Evolutionary conservation across 2,329 filamentous ascomycete species (phyloP), one percentile per base, ranked within the genome.

Genomic region (Trichoderma lentiforme): DNA sequence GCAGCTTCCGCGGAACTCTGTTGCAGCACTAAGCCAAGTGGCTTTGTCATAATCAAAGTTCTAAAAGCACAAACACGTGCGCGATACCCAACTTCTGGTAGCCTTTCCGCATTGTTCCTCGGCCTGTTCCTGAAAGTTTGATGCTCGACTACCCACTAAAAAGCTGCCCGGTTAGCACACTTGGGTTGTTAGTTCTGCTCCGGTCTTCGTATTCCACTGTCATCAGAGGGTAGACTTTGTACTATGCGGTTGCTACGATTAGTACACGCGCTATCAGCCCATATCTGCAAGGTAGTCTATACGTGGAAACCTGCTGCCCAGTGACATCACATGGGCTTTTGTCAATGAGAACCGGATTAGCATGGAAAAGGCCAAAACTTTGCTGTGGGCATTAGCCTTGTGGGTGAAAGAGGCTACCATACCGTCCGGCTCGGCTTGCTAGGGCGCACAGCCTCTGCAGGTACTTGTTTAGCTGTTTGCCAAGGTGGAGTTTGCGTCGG

Each of bases 111-210:
- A 28, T 63, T 70, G 58, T 65, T 43, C 62, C 70, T 61, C 63
- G 70, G 61, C 56, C 56, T 66, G 70, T 67, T 62, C 70, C 62
- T 67, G 63, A 71, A 71, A 71, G 39, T 67, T 43, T 64, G 58
- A 63, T 57, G 60, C 26, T 71, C 60, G 32, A 34, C 34, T 58
- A 26, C 36, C 68, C 68, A 53, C 68, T 28, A 63, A 70, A 70
- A 30, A 30, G 32, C 32, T 43, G 32, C 3, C 28, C 18, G 32
- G 51, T 39, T 64, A 43, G 60, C 26, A 64, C 30, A 70, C 56
- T 51, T 34, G 30, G 26, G 11, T 30, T 36, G 32, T 18, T 58
- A 60, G 30, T 12, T 14, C 24, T 12, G 5, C 15, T 14, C 51
- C 53, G 26, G 53, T n/a, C 34, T 32, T 68, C 36, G 65, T 68